Base-by-base conservation (phyloP, 345 rosid species). In the Citrus glauca region DNA sequence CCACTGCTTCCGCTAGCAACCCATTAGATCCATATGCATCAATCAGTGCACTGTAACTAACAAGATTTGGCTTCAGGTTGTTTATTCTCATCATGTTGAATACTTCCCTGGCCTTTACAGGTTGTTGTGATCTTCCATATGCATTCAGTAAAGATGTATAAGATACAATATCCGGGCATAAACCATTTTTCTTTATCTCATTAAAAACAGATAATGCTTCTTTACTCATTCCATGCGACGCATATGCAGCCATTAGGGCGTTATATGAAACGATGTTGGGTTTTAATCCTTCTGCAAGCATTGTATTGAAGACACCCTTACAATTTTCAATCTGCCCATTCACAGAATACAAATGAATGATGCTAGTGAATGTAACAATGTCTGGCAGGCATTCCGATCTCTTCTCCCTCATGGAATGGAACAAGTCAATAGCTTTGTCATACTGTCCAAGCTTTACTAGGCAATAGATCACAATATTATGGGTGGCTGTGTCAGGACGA, bases 1-100 rank as follows among this genome's bases (percentile, higher is more conserved):
- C 87, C 72, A 93, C 95, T 76, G 98, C 98, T 88, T 95, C 90
- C 38, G 86, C 84, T 57, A 95, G 76, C 84, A 91, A 79, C 65
- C 98, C 95, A 78, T 87, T 92, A 60, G 98, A 93, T 72, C 97
- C 98, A 85, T 90, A 91, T 53, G 98, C 98, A 89, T 95, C 95
- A 83, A 95, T 89, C 45, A 95, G 80, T 3, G 98, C 98, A 82
- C 93, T 95, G 84, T 88, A 95, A 70, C 86, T 89, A 72, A 91
- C 91, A 81, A 91, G 76, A 82, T 91, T 93, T 72, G 98, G 97
- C 83, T 89, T 93, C 84, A 77, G 76, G 75, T 87, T 92, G 56
- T 87, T 81, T 75, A 81, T 85, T 86, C 86, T 95, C 93, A 93
- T 93, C 91, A 84, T 81, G 64, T 84, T 77, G 77, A 95, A 95